Evolutionary conservation across 2,329 filamentous ascomycete species (phyloP), one percentile per base, ranked within the genome.

Genomic region (Ophiostoma sp.): DNA sequence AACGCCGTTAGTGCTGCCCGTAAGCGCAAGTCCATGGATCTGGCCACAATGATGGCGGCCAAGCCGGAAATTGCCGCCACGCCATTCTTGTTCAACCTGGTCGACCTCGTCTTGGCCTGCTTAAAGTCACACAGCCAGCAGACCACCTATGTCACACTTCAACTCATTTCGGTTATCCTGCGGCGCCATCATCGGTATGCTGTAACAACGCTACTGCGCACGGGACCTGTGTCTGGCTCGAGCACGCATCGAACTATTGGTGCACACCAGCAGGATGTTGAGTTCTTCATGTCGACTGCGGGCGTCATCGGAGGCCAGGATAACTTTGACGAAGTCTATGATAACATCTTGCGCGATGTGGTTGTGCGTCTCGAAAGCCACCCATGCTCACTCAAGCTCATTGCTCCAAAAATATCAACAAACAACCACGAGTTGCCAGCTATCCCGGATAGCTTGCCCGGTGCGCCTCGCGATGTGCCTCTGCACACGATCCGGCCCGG

Each of bases 161-260:
- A 94, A 74, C 84, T 99, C 7, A 86, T 96, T 20, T 94, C 93
- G 3, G 89, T 93, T 13, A 92, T 99, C 73, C 83, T 98, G 71
- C 90, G 90, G 77, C 88, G 93, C 74, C 94, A 98, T 78, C 94
- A 96, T 77, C 87, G 89, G 62, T 97, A 97, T 79, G 92, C 94
- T 4, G 85, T 93, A 52, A 87, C 88, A 35, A 93, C 91, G 0
- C 82, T 97, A 1, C 83, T 96, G 48, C 89, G 89, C 76, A 90
- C 89, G 1, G 86, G 89, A 72, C 81, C 84, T 41, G 80, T 87
- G 5, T 27, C 66, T 1, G 69, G 67, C 0, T 20, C 13, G 1
- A 80, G 85, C 31, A 27, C 68, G 10, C 70, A 68, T 44, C 87
- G 89, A 75, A 96, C 90, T 7, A 84, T 89, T 74, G 92, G 91